Percentiles rank a stretch among this genome's conserved stretches.
phyloP scores from a whole-genome alignment of 2,329 filamentous ascomycete genomes.

The Ramichloridium luteum region DNA sequence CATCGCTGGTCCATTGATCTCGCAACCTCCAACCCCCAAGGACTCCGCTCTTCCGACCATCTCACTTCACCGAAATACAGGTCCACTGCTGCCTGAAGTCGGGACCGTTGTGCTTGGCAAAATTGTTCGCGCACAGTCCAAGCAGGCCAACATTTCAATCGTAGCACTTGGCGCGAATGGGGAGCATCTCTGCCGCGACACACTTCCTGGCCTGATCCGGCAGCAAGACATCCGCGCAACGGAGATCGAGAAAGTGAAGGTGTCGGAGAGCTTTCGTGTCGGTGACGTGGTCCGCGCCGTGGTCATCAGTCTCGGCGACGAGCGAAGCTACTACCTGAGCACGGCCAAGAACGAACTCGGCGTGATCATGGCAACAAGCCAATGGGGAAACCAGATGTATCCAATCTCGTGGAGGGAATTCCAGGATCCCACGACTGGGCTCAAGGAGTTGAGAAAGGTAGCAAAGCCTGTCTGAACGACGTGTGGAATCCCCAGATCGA shows the following conservation, averaged over 20 bases:
- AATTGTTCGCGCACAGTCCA: conserved; percentile 72
- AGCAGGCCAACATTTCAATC: conserved; percentile 77
- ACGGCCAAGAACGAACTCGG: conserved; percentile 86
- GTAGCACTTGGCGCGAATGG: conserved; percentile 57
- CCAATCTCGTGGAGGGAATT: conserved; percentile 95
- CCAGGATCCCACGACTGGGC: conserved; percentile 66
- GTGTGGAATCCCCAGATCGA: too few species aligned
- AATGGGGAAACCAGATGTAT: conserved; percentile 79
- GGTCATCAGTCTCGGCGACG: conserved; percentile 77
- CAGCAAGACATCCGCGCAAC: conserved; percentile 82
- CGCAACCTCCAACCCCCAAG: conserved; percentile 38
- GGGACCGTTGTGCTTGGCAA: conserved; percentile 69
- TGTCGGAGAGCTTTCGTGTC: conserved; percentile 81
- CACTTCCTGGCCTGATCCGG: conserved; percentile 24
- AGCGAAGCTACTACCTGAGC: conserved; percentile 88
- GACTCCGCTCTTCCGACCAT: conserved; percentile 25
- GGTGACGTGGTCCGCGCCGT: conserved; percentile 82
- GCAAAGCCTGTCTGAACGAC: conserved; percentile 82
- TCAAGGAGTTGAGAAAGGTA: conserved; percentile 74
- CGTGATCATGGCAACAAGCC: conserved; percentile 84
- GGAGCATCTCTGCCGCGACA: conserved; percentile 17
- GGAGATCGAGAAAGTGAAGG: conserved; percentile 88
- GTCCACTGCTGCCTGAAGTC: conserved; percentile 75
- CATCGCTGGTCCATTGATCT: conserved; percentile 52
- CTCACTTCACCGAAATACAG: conserved; percentile 36